Conservation (phyloP, 1,284 basidiomycete species). For the Coniferiporia weirii region DNA sequence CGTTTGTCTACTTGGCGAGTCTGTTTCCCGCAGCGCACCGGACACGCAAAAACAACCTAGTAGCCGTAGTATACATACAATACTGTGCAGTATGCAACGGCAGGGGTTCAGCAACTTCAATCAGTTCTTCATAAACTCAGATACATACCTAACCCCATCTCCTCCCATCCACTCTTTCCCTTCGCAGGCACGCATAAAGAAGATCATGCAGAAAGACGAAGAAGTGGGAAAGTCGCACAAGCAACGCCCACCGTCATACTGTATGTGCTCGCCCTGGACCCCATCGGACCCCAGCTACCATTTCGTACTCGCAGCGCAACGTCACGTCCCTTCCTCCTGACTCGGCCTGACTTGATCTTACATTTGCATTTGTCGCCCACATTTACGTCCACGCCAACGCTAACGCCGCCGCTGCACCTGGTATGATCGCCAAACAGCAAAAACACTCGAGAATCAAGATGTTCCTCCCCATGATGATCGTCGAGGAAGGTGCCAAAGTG, state of each 20-base stretch:
- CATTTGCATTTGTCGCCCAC: neutral
- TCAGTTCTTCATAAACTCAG: too few relatives aligned
- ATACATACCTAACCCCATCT: too few relatives aligned
- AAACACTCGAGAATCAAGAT: constrained; percentile 76
- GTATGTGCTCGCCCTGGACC: constrained; percentile 50
- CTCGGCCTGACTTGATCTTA: neutral
- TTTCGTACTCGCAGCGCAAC: neutral
- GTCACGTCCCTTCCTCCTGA: neutral
- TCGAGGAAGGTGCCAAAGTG: constrained; percentile 82
- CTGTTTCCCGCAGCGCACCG: too few relatives aligned
- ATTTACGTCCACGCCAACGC: neutral
- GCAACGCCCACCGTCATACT: constrained; percentile 95
- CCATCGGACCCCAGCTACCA: neutral
- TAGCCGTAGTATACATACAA: too few relatives aligned
- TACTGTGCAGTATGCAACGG: too few relatives aligned
- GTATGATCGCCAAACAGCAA: constrained; percentile 52
- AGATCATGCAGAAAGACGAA: constrained; percentile 99
- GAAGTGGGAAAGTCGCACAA: constrained; percentile 99
- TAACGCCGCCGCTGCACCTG: too few relatives aligned
- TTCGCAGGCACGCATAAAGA: constrained; percentile 88
- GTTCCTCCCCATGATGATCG: constrained; percentile 86
- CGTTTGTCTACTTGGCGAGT: neutral
- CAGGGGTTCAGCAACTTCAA: too few relatives aligned
- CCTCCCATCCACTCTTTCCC: neutral
- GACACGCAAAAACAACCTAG: too few relatives aligned